A percentile compares a stretch with the other conserved stretches of the same genome.
Evolutionary conservation across 2,329 filamentous ascomycete genomes (phyloP).

Genomic region (Trichophyton verrucosum): DNA sequence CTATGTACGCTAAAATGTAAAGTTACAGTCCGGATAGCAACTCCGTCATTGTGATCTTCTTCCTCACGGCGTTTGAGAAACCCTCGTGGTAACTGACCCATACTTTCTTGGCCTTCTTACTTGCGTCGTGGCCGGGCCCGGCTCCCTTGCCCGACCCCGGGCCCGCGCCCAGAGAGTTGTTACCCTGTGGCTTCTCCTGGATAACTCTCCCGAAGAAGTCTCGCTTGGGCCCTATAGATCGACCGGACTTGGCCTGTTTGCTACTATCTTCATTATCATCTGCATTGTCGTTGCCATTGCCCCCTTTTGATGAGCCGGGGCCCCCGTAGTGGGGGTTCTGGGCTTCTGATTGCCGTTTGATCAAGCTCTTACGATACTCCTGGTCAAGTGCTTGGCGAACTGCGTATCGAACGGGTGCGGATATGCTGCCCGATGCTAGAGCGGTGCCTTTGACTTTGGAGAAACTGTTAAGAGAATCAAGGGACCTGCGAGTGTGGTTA

Average conservation of each 20-base stretch:
- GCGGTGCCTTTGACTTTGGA: conserved; percentile 28
- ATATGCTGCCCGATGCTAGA: conserved; percentile 40
- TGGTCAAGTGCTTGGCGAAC: conserved; percentile 88
- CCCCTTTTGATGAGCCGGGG: conserved; percentile 21
- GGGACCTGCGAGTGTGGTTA: conserved; percentile 31
- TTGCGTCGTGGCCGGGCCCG: not conserved
- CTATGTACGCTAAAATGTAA: not conserved
- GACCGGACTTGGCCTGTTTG: conserved; percentile 18
- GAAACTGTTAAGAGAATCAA: conserved; percentile 69
- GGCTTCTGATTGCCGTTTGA: conserved; percentile 52
- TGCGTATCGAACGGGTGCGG: conserved; percentile 73
- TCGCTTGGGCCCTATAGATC: conserved; percentile 43
- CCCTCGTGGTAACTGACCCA: conserved; percentile 90
- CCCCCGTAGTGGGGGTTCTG: conserved; percentile 52
- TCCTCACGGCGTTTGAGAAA: conserved; percentile 81
- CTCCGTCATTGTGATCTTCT: conserved; percentile 70
- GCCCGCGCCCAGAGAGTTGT: not conserved
- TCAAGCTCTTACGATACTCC: conserved; percentile 65
- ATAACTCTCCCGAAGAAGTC: conserved; percentile 80
- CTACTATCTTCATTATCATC: conserved; percentile 18
- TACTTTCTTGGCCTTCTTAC: conserved; percentile 46
- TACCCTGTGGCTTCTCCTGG: conserved; percentile 15
- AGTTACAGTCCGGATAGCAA: conserved; percentile 44
- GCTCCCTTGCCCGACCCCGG: conserved; percentile 15
- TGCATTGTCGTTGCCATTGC: conserved; percentile 14